Conservation (phyloP, 2,329 filamentous ascomycete species). For the Epichloe aotearoae region DNA sequence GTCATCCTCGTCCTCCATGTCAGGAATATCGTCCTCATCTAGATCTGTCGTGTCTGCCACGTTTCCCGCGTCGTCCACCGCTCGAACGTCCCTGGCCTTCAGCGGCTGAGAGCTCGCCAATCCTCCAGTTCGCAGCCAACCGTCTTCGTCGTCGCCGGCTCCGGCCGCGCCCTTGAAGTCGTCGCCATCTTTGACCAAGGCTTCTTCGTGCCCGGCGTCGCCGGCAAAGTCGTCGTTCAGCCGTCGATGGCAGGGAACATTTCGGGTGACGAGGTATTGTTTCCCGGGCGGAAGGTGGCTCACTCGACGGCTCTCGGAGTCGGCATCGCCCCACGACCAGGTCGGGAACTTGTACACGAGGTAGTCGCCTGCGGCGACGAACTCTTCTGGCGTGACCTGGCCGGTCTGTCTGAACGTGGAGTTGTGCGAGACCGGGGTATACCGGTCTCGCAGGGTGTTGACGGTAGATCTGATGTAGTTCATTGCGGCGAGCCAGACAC, state of each 20-base stretch:
- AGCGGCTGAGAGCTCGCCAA: slow-evolving; percentile 62
- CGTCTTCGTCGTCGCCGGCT: slow-evolving; percentile 58
- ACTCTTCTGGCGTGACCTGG: slow-evolving; percentile 95
- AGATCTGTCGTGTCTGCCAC: slow-evolving; percentile 60
- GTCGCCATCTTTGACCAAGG: slow-evolving; percentile 70
- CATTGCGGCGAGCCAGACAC: slow-evolving; percentile 36
- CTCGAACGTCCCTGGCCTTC: slow-evolving; percentile 68
- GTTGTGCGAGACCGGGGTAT: slow-evolving; percentile 76
- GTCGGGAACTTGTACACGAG: slow-evolving; percentile 98
- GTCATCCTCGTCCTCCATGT: slow-evolving; percentile 97
- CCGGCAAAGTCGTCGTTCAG: slow-evolving; percentile 90
- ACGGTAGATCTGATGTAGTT: slow-evolving; percentile 87
- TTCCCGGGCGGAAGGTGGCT: slow-evolving; percentile 75
- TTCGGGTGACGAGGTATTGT: slow-evolving; percentile 89
- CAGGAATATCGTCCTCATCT: slow-evolving; percentile 74
- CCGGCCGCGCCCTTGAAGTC: slow-evolving; percentile 35
- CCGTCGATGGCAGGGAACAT: slow-evolving; percentile 83
- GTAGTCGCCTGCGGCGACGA: slow-evolving; percentile 89
- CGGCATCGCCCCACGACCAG: slow-evolving; percentile 91
- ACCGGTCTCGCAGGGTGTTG: slow-evolving; percentile 81
- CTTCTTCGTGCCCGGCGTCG: slow-evolving; percentile 74
- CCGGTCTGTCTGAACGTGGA: slow-evolving; percentile 91
- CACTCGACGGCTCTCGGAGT: slow-evolving; percentile 65
- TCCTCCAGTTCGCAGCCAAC: slow-evolving; percentile 83
- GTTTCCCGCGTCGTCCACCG: slow-evolving; percentile 80